Conservation (phyloP, 2,329 filamentous ascomycete species). For the Hypoxylon sp. region DNA sequence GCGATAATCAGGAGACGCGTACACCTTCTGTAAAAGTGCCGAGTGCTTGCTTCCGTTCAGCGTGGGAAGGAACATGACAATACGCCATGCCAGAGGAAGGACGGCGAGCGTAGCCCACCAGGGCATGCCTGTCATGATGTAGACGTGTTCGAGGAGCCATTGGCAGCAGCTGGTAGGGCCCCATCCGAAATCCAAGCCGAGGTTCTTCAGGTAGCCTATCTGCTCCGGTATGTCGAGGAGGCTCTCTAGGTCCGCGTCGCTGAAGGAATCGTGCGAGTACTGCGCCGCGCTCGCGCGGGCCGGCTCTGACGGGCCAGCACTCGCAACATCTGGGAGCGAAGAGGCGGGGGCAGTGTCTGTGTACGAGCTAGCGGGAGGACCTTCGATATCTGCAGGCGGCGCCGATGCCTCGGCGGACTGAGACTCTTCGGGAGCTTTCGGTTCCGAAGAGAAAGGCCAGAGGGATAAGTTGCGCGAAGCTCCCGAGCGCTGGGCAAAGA, state of each 20-base stretch:
- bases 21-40: constrained; percentile 68
- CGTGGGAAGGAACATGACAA: constrained; percentile 70
- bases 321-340: constrained; percentile 14
- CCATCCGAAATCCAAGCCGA: constrained; percentile 89
- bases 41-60: constrained; percentile 67
- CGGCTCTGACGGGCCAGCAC: constrained; percentile 1
- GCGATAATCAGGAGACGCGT: constrained; percentile 63
- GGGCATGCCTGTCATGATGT: constrained; percentile 76
- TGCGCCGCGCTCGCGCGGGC: constrained; percentile 27
- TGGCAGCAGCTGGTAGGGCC: constrained; percentile 79
- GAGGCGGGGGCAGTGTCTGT: constrained; percentile 4
- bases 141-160: constrained; percentile 80
- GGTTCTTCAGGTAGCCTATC: constrained; percentile 80
- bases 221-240: constrained; percentile 71
- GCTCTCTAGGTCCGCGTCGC: constrained; percentile 49
- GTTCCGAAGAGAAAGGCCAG: constrained; percentile 45
- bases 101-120: constrained; percentile 82
- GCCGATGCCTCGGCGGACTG: constrained; percentile 26
- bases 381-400: constrained; percentile 9
- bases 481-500: constrained; percentile 43
- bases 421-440: constrained; percentile 27
- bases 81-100: constrained; percentile 70
- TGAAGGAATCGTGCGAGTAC: constrained; percentile 48
- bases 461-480: constrained; percentile 44
- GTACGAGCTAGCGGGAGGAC: constrained; percentile 2